Evolutionary conservation across 345 rosid genomes (phyloP), one percentile per base, ranked within the genome.

Genomic region (Hypericum androsaemum): DNA sequence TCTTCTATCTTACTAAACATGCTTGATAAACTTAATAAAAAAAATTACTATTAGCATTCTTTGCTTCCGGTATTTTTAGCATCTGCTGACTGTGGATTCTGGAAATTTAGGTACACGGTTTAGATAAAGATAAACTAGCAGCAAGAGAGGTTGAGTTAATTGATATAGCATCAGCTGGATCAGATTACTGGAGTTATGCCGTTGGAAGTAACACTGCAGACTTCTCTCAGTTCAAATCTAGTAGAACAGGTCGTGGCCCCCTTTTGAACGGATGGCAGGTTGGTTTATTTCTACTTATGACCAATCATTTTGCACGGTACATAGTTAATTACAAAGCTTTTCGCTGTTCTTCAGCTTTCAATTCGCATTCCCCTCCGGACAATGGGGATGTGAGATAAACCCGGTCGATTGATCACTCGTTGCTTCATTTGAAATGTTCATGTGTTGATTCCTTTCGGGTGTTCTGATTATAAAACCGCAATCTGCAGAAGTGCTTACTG

Each of bases 261-360:
- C 83, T 83, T 42, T 54, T 62, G 52, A 69, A 73, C 16, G 80
- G 80, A 56, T 83, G 89, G 89, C 82, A 83, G 89, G 89, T 83
- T 37, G 44, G 75, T 61, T 12, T 12, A 39, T 36, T 46, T 40
- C 39, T 46, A 22, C 32, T 22, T 22, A 1, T 4, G 32, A 1
- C 32, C 32, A 22, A 22, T 22, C 32, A 22, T 22, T 22, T 4
- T 22, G 32, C 32, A 22, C 32, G n/a, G n/a, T n/a, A n/a, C n/a
- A n/a, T n/a, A n/a, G n/a, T n/a, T n/a, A n/a, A n/a, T n/a, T n/a
- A n/a, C n/a, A n/a, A 22, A 22, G 4, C 4, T 1, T 22, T 22
- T 22, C 4, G 32, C 1, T 22, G 32, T 22, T 22, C 32, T 22
- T 22, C 4, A 4, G 32, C 4, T 22, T 1, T 4, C 32, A 22